Evolutionary conservation across 441 rosid genomes (phyloP).

Genomic region (Arabidopsis hybrid): DNA sequence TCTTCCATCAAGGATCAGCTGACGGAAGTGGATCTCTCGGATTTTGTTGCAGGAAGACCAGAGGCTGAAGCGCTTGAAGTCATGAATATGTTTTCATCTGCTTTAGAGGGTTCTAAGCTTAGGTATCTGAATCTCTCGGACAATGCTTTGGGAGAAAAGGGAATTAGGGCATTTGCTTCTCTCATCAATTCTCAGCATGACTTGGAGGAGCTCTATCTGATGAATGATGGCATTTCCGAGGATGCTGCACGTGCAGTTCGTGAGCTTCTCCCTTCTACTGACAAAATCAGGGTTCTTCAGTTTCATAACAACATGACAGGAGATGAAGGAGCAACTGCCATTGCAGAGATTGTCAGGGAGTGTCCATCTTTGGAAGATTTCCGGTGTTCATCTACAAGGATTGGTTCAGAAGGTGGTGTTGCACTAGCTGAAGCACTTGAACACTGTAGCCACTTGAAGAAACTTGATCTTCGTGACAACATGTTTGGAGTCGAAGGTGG

Average conservation of each 20-base stretch:
- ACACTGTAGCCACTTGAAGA: constrained; percentile 54
- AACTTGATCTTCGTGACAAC: constrained; percentile 76
- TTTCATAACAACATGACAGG: constrained; percentile 81
- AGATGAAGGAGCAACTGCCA: constrained; percentile 69
- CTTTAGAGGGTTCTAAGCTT: constrained; percentile 61
- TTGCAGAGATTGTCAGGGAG: constrained; percentile 57
- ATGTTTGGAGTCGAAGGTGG: constrained; percentile 80
- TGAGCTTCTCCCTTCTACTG: constrained; percentile 68
- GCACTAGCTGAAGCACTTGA: constrained; percentile 63
- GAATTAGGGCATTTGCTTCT: constrained; percentile 64
- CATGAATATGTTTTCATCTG: constrained; percentile 63
- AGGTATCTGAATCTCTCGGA: constrained; percentile 64
- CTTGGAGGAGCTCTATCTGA: constrained; percentile 65
- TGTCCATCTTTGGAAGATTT: constrained; percentile 63
- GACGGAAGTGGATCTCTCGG: constrained; percentile 67
- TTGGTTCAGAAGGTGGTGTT: constrained; percentile 74
- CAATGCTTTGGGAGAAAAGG: constrained; percentile 77
- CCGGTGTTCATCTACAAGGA: constrained; percentile 65
- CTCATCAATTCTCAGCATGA: constrained; percentile 62
- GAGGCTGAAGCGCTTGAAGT: constrained; percentile 73
- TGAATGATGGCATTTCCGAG: constrained; percentile 75
- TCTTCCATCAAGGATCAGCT: constrained; percentile 58
- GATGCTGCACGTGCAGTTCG: constrained; percentile 68
- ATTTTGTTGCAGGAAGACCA: constrained; percentile 70
- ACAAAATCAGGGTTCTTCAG: constrained; percentile 61